Evolutionary conservation across 2,329 filamentous ascomycete genomes (phyloP), one percentile per base, ranked within the genome.

Genomic region (Xylariaceae sp.): DNA sequence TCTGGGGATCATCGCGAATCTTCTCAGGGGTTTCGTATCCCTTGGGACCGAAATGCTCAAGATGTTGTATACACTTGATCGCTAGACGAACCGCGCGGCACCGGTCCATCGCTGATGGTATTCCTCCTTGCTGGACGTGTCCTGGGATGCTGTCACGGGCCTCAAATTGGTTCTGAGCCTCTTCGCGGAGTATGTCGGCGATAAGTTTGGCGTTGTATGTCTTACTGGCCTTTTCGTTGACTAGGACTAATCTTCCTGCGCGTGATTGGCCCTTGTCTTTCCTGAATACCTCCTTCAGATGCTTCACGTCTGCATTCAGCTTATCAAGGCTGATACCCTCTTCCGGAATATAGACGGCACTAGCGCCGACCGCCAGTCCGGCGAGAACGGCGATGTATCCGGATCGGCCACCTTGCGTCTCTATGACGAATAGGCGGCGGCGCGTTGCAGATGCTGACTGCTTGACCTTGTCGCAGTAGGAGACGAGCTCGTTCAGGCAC

Each of bases 391-490:
- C 91, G 45, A 97, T 80, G 65, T 97, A 98, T 16, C 93, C 93
- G 4, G 88, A 96, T 43, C 87, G 83, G 28, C 93, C 93, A 56
- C 93, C 93, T 69, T 98, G 93, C 0, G 93, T 97, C 69, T 98
- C 93, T 41, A 98, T 91, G 39, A 98, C 90, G 66, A 98, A 98
- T 41, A 97, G 91, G 47, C 93, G 83, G 34, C 93, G 84, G 44
- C 93, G 85, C 2, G 89, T 94, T 2, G 93, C 90, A 2, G 90
- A 96, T 0, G 93, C 93, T 2, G 90, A 96, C 65, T 97, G 93
- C 66, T 94, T 89, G 67, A 97, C 96, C 58, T 90, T 91, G 72
- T 98, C 93, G 63, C 91, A 96, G 68, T 96, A 98, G 53, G 85
- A 80, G 49, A 96, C 89, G 30, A 98, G 76, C 41, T 95, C 89